phyloP scores from a whole-genome alignment of 2,329 filamentous ascomycete species.

The Huntiella bhutanensis region DNA sequence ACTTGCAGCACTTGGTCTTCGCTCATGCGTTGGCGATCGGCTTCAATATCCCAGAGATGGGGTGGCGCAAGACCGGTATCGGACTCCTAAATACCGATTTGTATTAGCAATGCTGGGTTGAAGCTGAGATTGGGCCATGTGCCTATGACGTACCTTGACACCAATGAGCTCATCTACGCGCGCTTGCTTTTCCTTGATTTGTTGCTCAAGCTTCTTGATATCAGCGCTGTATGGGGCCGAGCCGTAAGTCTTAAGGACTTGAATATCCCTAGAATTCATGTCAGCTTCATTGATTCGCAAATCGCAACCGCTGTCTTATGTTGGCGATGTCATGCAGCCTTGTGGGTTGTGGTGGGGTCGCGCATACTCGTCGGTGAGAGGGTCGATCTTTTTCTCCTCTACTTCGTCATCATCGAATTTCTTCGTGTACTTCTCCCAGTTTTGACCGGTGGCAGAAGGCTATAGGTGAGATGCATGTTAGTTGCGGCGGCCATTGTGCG shows the following conservation, averaged over 20 bases:
- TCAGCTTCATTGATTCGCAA: constrained; percentile 8
- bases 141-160: constrained; percentile 38
- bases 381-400: constrained; percentile 99
- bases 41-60: constrained; percentile 96
- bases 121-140: neutral
- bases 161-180: constrained; percentile 98
- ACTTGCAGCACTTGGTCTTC: constrained; percentile 97
- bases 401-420: constrained; percentile 90
- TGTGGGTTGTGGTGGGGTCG: neutral
- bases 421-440: constrained; percentile 99
- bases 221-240: constrained; percentile 86
- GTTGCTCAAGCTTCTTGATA: constrained; percentile 93
- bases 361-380: constrained; percentile 82
- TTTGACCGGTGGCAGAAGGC: constrained; percentile 84
- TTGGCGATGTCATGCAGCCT: constrained; percentile 15
- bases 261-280: constrained; percentile 60
- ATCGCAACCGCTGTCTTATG: neutral
- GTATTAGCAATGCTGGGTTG: neutral
- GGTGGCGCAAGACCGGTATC: constrained; percentile 95
- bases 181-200: constrained; percentile 97
- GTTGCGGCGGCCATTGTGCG: neutral
- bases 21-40: constrained; percentile 93
- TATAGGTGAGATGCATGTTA: constrained; percentile 20
- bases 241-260: constrained; percentile 97
- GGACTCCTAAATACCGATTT: constrained; percentile 48